These are phyloP conservation scores for Eucalyptus lansdowneana DNA, from an alignment of 345 rosid species.

Conservation along the genomic window DNA sequence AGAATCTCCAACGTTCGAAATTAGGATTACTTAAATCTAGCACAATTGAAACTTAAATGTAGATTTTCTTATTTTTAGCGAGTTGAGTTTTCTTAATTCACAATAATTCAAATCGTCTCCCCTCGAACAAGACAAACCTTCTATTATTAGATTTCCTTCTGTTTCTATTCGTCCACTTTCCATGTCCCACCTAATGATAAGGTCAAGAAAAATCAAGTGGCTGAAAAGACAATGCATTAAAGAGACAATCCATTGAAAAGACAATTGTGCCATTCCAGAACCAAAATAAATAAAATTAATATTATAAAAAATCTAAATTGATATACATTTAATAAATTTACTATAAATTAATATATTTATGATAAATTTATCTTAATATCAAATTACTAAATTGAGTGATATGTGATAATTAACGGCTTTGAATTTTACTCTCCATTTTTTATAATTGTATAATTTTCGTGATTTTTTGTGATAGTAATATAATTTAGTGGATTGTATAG, in stretches of 20 bases:
- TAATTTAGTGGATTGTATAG: too few relatives aligned
- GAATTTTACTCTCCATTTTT: too few relatives aligned
- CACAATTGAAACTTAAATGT: neutral
- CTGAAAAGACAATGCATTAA: neutral
- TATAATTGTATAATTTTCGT: fast-evolving
- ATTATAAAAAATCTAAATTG: too few relatives aligned
- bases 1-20: neutral
- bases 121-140: neutral
- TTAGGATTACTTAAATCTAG: neutral
- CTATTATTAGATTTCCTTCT: neutral
- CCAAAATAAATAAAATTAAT: neutral
- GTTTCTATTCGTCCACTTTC: too few relatives aligned
- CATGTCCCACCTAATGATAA: too few relatives aligned
- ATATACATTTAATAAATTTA: fast-evolving
- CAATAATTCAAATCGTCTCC: neutral
- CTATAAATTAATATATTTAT: fast-evolving
- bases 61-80: neutral
- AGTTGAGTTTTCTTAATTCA: neutral
- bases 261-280: neutral
- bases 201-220: neutral
- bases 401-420: fast-evolving
- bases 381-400: fast-evolving
- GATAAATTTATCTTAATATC: fast-evolving
- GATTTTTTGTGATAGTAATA: too few relatives aligned
- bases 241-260: neutral